Evolutionary conservation across 2,329 filamentous ascomycete genomes (phyloP).

Genomic region (Epichloe brachyelytri): DNA sequence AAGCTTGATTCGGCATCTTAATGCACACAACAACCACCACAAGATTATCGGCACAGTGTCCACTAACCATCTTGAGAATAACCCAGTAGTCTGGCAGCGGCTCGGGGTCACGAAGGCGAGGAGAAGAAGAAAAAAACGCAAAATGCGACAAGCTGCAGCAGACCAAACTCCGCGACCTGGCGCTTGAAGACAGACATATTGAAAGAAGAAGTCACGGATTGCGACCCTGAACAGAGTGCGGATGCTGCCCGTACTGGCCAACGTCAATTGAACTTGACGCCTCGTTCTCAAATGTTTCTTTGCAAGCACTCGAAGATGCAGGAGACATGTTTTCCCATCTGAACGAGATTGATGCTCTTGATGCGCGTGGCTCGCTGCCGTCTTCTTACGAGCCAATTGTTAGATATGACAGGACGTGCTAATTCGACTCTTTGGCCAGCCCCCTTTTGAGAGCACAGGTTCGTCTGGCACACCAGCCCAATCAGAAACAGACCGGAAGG

Average conservation of each 20-base stretch:
- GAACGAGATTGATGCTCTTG: not conserved
- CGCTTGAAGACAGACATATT: not conserved
- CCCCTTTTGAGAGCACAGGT: not conserved
- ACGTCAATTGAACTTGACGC: conserved; percentile 2
- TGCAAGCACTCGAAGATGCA: not conserved
- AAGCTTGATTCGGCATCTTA: not conserved
- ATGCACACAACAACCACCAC: not conserved
- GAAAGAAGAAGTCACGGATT: conserved; percentile 5
- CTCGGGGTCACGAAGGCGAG: no score
- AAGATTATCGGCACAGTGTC: not conserved
- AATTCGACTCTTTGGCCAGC: not conserved
- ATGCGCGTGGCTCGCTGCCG: not conserved
- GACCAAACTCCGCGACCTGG: conserved; percentile 3
- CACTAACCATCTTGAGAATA: not conserved
- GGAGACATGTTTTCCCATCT: conserved; percentile 1
- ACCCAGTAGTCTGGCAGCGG: not conserved
- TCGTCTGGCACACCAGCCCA: not conserved
- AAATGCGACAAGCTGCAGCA: not conserved
- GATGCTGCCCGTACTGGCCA: not conserved
- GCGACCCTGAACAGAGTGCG: not conserved
- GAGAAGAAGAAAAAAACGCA: not conserved
- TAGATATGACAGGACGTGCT: no score
- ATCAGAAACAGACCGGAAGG: not conserved
- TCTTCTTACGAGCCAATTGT: not conserved
- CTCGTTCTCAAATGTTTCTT: conserved; percentile 3